Evolutionary conservation across 2,329 filamentous ascomycete genomes (phyloP), one percentile per base, ranked within the genome.

Genomic region (Cryphonectria radicalis): DNA sequence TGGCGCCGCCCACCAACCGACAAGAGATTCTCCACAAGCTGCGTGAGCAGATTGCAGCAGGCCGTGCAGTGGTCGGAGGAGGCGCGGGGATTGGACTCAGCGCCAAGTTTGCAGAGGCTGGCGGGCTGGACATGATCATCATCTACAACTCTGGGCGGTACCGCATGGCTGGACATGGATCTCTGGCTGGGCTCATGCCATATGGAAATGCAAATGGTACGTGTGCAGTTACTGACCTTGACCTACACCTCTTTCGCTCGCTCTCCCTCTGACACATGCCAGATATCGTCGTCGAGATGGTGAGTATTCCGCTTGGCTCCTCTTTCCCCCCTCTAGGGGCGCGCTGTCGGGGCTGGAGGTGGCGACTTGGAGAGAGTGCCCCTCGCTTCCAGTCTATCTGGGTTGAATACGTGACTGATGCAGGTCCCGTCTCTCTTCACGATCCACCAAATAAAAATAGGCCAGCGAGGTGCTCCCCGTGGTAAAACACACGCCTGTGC

Each of bases 101-200:
- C 2, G 91, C 91, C 72, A 93, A 93, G 76, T 91, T 87, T 76
- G 87, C 92, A 74, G 91, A 93, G 78, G 85, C 85, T 63, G 91
- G 91, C 53, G 90, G 90, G 72, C 89, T 87, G 19, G 90, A 93
- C 76, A 81, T 93, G 59, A 92, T 93, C 76, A 89, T 92, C 73
- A 86, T 93, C 75, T 93, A 93, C 83, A 93, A 93, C 79, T 90
- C 88, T 53, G 91, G 91, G 0, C 86, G 91, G 4, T 93, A 91
- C 77, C 88, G 91, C 13, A 93, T 93, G 91, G 91, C 90, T 0
- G 91, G 91, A 0, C 83, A 89, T 59, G 91, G 91, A 0, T 92
- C 90, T 0, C 80, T 93, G 14, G 90, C 91, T 0, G 91, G 91
- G 0, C 79, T 92, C 66, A 91, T 92, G 89, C 90, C 91, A 0